These are phyloP conservation scores for Ashbya aceris DNA, from an alignment of 1,139 yeast genomes.

Conservation along the genomic window DNA sequence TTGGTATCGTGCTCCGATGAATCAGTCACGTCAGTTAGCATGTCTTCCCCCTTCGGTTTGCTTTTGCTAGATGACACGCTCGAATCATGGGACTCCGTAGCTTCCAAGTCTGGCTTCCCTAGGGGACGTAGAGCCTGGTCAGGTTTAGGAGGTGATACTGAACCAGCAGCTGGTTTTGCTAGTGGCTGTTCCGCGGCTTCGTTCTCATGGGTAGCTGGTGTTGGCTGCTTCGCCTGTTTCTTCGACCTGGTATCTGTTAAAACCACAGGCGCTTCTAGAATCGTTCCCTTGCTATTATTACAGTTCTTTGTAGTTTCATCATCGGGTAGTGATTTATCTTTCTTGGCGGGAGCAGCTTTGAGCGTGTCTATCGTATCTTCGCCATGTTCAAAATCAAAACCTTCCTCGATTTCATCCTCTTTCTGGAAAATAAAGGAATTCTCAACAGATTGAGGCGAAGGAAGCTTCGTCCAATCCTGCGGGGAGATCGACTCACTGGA, in stretches of 20 bases:
- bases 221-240: neutral
- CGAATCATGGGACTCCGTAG: neutral
- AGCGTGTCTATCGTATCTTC: conserved; percentile 4
- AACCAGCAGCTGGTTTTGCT: too few relatives aligned
- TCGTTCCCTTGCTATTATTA: too few relatives aligned
- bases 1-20: neutral
- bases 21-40: neutral
- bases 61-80: neutral
- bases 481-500: neutral
- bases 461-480: conserved; percentile 4
- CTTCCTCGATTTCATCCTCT: conserved; percentile 7
- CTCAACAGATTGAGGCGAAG: conserved; percentile 1
- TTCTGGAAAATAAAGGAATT: conserved; percentile 2
- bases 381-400: conserved; percentile 14
- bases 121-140: too few relatives aligned
- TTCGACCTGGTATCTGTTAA: neutral
- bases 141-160: too few relatives aligned
- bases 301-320: neutral
- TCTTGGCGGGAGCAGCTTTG: neutral
- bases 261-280: too few relatives aligned
- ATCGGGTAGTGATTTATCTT: neutral
- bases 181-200: too few relatives aligned
- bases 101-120: neutral
- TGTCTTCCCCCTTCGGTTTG: neutral
- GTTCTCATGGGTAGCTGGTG: neutral